These are phyloP conservation scores for Themeda triandra DNA, from an alignment of 176 grass and related monocot genomes.

Conservation along the genomic window DNA sequence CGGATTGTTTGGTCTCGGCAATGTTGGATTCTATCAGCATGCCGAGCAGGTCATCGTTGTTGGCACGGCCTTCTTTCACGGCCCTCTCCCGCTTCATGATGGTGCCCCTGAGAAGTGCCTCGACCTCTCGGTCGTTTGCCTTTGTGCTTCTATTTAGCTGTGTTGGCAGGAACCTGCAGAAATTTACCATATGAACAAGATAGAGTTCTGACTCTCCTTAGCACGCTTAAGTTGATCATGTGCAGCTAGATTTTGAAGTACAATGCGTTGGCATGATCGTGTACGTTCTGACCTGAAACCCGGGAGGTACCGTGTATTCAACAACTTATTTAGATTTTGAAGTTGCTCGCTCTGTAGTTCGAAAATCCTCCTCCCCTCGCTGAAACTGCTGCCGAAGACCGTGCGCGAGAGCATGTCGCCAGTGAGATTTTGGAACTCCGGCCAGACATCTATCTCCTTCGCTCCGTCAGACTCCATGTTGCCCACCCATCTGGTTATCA, in stretches of 20 bases:
- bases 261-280: no score
- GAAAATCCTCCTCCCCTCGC: slow-evolving; percentile 60
- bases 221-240: no score
- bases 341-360: slow-evolving; percentile 48
- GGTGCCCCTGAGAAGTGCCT: slow-evolving; percentile 35
- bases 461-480: slow-evolving; percentile 1
- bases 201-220: no score
- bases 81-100: slow-evolving; percentile 42
- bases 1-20: not conserved
- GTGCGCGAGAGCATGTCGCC: slow-evolving; percentile 55
- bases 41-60: slow-evolving; percentile 47
- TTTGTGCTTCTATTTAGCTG: slow-evolving; percentile 33
- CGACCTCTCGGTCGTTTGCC: slow-evolving; percentile 23
- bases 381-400: slow-evolving; percentile 66
- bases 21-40: slow-evolving; percentile 51
- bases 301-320: slow-evolving; percentile 5
- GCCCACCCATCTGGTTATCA: slow-evolving; percentile 37
- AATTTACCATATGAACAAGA: not conserved
- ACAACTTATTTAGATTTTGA: not conserved
- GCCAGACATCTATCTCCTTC: slow-evolving; percentile 59
- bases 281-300: slow-evolving; percentile 26
- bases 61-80: slow-evolving; percentile 21
- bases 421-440: slow-evolving; percentile 53
- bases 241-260: no score
- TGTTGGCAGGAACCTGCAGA: slow-evolving; percentile 41